Evolutionary conservation across 495 filamentous ascomycete species (phyloP).

Genomic region (Daldinia loculata): DNA sequence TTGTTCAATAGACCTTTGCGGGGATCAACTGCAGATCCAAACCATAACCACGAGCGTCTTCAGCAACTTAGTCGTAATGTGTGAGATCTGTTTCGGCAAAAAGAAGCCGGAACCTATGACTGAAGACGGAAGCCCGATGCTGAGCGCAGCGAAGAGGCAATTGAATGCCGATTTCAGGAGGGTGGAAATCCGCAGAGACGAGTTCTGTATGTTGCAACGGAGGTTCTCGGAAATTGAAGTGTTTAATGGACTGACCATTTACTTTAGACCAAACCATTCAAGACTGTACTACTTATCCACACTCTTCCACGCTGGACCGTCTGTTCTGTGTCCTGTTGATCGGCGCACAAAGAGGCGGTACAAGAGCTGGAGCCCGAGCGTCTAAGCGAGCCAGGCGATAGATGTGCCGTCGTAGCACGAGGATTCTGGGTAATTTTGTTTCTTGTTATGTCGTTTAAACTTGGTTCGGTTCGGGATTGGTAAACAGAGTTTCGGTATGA

Average conservation of each 20-base stretch:
- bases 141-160: conserved; percentile 24
- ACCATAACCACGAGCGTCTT: conserved; percentile 32
- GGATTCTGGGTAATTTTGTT: conserved; percentile 32
- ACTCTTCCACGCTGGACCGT: conserved; percentile 32
- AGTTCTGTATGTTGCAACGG: conserved; percentile 40
- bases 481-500: conserved; percentile 12
- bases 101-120: conserved; percentile 42
- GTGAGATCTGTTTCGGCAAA: conserved; percentile 45
- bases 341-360: conserved; percentile 29
- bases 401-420: conserved; percentile 7
- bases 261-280: conserved; percentile 28
- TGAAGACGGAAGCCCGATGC: conserved; percentile 25
- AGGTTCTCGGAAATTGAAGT: conserved; percentile 4
- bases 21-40: conserved; percentile 23
- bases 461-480: conserved; percentile 7
- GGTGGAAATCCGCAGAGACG: conserved; percentile 28
- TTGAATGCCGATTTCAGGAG: conserved; percentile 33
- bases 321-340: conserved; percentile 35
- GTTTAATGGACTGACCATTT: conserved; percentile 12
- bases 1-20: conserved; percentile 18
- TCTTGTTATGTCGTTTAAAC: conserved; percentile 38
- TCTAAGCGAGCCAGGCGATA: conserved; percentile 41
- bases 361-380: conserved; percentile 45
- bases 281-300: conserved; percentile 10
- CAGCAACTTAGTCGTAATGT: conserved; percentile 47